Conservation (phyloP, 371 early-diverging fungal species). For the Rhizopus stolonifer region DNA sequence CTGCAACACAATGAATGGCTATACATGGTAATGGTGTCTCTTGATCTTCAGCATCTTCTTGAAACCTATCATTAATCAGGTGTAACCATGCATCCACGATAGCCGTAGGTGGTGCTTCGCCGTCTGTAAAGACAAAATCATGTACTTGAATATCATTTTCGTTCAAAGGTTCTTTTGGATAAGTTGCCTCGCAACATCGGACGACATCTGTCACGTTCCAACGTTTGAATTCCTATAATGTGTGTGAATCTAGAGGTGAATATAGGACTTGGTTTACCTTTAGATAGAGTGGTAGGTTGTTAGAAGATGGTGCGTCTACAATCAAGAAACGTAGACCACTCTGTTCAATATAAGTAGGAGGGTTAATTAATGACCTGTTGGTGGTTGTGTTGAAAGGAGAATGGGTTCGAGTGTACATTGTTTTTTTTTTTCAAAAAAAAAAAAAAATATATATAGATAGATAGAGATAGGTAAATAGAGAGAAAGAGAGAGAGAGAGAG, state of each 20-base stretch:
- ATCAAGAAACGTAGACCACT: slow-evolving; percentile 46
- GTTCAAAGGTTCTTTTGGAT: slow-evolving; percentile 65
- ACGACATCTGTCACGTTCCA: slow-evolving; percentile 87
- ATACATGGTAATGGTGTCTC: slow-evolving; percentile 44
- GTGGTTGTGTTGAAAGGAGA: slow-evolving; percentile 9
- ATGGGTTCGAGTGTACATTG: slow-evolving; percentile 25
- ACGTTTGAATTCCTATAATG: slow-evolving; percentile 38
- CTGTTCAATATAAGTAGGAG: slow-evolving; percentile 51
- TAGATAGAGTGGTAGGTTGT: slow-evolving; percentile 47
- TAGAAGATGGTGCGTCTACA: slow-evolving; percentile 54
- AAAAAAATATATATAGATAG: not conserved
- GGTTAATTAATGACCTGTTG: slow-evolving; percentile 44
- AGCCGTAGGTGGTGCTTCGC: slow-evolving; percentile 75
- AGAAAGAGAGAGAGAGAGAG: too few relatives aligned
- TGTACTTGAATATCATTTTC: slow-evolving; percentile 75
- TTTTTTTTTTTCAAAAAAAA: not conserved
- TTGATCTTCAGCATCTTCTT: slow-evolving; percentile 23
- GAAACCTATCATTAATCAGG: slow-evolving; percentile 62
- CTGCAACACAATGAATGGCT: slow-evolving; percentile 89
- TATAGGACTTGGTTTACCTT: slow-evolving; percentile 24
- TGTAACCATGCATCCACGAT: slow-evolving; percentile 80
- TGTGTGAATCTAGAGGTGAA: not conserved
- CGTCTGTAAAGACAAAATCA: slow-evolving; percentile 87
- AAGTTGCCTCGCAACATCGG: slow-evolving; percentile 91
- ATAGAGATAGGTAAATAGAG: too few relatives aligned